These are phyloP conservation scores for Evernia prunastri DNA, from an alignment of 495 filamentous ascomycete species.

Conservation along the genomic window DNA sequence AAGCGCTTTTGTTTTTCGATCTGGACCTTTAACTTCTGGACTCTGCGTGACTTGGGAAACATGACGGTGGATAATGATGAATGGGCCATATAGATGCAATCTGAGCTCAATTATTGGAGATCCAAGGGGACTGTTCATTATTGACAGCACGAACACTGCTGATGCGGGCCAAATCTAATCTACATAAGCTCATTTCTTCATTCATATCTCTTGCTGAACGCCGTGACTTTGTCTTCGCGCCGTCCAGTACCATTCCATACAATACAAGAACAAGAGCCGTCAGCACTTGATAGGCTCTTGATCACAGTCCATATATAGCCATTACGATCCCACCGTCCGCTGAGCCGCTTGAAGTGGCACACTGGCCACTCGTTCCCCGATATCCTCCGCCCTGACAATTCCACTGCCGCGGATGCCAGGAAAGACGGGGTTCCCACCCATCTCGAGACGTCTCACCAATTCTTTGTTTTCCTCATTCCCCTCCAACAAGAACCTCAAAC, in stretches of 20 bases:
- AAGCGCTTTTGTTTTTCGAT: neutral
- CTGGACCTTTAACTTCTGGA: neutral
- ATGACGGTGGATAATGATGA: neutral
- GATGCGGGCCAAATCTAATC: neutral
- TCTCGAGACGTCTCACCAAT: constrained; percentile 61
- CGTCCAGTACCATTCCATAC: neutral
- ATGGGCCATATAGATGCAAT: neutral
- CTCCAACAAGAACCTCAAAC: constrained; percentile 81
- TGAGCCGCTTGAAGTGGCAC: neutral
- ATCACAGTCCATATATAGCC: constrained; percentile 39
- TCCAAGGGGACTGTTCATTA: neutral
- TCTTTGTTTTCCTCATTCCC: constrained; percentile 73
- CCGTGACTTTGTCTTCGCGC: neutral
- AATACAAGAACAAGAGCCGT: constrained; percentile 15
- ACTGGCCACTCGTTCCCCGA: neutral
- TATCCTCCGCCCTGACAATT: constrained; percentile 5
- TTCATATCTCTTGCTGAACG: neutral
- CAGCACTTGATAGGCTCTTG: constrained; percentile 47
- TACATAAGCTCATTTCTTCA: neutral
- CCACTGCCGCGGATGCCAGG: constrained; percentile 22
- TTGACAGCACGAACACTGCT: neutral
- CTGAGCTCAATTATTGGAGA: neutral
- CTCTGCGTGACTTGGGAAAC: neutral
- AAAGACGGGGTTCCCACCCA: constrained; percentile 25
- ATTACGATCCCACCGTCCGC: neutral